A percentile compares a stretch with the other conserved stretches of the same genome.
Conservation (phyloP, 148 eudicot genomes). For the Fallopia convolvulus region DNA sequence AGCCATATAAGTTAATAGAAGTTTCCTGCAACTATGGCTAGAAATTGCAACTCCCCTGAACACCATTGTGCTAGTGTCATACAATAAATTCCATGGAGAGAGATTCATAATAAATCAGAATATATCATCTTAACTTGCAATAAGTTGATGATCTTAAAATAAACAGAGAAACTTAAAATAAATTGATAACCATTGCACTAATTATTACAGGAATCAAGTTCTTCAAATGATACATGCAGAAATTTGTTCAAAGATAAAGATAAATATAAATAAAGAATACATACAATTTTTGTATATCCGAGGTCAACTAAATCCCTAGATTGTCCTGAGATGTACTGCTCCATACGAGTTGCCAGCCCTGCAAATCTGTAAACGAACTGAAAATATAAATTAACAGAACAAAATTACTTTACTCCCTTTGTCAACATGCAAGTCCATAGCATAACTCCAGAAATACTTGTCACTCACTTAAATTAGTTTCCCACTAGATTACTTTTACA, state of each 20-base stretch:
- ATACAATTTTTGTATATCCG: constrained; percentile 85
- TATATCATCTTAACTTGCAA: background rate
- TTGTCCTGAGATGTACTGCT: constrained; percentile 95
- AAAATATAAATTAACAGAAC: background rate
- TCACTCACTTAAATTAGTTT: background rate
- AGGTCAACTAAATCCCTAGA: constrained; percentile 98
- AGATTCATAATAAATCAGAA: background rate
- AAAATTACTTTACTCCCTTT: background rate
- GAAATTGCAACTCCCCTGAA: no score
- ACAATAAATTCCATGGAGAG: background rate
- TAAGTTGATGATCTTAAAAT: background rate
- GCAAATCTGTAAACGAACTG: constrained; percentile 45
- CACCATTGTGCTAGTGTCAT: background rate
- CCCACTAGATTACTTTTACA: background rate
- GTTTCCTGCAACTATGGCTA: no score
- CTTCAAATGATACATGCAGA: background rate
- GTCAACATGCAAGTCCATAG: background rate
- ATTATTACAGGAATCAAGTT: background rate
- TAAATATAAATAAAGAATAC: constrained; percentile 19
- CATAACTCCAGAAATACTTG: background rate
- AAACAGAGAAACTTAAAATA: background rate
- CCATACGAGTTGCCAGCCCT: constrained; percentile 97
- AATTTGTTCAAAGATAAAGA: background rate
- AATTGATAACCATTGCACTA: background rate
- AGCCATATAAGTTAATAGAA: background rate